A percentile compares a stretch with the other conserved stretches of the same genome.
Evolutionary conservation across 495 filamentous ascomycete genomes (phyloP).

Genomic region (Bryoglossum gracile): DNA sequence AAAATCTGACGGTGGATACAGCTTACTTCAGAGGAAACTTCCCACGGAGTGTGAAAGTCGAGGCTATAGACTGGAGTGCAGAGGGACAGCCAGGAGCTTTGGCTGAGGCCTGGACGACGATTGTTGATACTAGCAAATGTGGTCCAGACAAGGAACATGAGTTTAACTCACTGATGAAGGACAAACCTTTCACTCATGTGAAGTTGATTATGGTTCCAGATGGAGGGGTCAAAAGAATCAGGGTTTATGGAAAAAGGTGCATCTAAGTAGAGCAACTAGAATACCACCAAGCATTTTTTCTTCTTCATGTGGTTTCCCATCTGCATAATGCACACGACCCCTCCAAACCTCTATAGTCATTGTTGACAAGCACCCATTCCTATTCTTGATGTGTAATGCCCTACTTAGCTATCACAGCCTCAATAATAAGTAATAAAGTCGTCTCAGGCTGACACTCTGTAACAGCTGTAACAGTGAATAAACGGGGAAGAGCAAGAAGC

Average conservation of each 20-base stretch:
- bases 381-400: too few relatives aligned
- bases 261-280: slow-evolving; percentile 5
- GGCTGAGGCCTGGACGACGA: slow-evolving; percentile 60
- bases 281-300: too few relatives aligned
- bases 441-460: too few relatives aligned
- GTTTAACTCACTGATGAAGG: slow-evolving; percentile 47
- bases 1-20: slow-evolving; percentile 75
- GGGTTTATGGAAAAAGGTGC: slow-evolving; percentile 64
- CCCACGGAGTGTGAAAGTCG: slow-evolving; percentile 66
- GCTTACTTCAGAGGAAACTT: slow-evolving; percentile 89
- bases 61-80: slow-evolving; percentile 50
- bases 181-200: slow-evolving; percentile 63
- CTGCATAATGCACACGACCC: too few relatives aligned
- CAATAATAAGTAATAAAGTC: too few relatives aligned
- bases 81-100: slow-evolving; percentile 49
- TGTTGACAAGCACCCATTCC: too few relatives aligned
- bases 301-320: too few relatives aligned
- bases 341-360: too few relatives aligned
- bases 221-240: slow-evolving; percentile 81
- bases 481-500: too few relatives aligned
- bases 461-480: too few relatives aligned
- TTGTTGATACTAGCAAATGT: slow-evolving; percentile 60
- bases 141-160: slow-evolving; percentile 79
- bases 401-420: too few relatives aligned
- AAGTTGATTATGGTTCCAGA: slow-evolving; percentile 91